Base-by-base conservation (phyloP, 495 filamentous ascomycete genomes). In the Aspergillus diversus region DNA sequence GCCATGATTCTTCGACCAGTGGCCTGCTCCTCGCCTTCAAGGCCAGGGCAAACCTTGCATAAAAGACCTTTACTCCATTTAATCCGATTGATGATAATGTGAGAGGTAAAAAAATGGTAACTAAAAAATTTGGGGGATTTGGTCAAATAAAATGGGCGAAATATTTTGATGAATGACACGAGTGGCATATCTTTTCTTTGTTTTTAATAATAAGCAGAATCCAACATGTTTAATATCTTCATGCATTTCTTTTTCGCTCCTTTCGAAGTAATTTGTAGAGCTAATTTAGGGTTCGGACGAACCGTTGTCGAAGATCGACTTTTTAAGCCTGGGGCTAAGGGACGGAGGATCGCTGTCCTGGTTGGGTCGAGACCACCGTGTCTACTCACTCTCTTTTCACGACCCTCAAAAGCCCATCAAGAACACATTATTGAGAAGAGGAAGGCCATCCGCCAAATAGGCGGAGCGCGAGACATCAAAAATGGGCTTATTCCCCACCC, bases 1-100 rank as follows among this genome's bases (percentile, higher is more conserved):
- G 77, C 21, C 95, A 99, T 73, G 95, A 99, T 78, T 79, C 85
- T 65, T 92, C 89, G 63, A 99, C 95, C 33, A 92, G 87, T 52
- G 92, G 93, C 31, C 80, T 99, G 61, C 89, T 99, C 74, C 87
- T 88, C 63, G 91, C 89, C 21, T 99, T 97, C 81, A 90, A 90
- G 83, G 74, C 80, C 73, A 90, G 85, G 84, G 77, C 87, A 46
- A 81, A 80, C 57, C 66, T 81, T 71, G 70, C 79, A 48, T 81
- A 76, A 55, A 58, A 33, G 33, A 16, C 21, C 54, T 43, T 39
- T 48, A 12, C 15, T 17, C 51, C 58, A 52, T 13, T 27, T 55
- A 47, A 59, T 46, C 42, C 7, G 52, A 58, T 43, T 59, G 58
- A 56, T 21, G 32, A 54, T 60, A 43, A 54, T 60, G 55, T 49